Conservation (phyloP, 306 rosid species). For the Lathyrus tuberosus region DNA sequence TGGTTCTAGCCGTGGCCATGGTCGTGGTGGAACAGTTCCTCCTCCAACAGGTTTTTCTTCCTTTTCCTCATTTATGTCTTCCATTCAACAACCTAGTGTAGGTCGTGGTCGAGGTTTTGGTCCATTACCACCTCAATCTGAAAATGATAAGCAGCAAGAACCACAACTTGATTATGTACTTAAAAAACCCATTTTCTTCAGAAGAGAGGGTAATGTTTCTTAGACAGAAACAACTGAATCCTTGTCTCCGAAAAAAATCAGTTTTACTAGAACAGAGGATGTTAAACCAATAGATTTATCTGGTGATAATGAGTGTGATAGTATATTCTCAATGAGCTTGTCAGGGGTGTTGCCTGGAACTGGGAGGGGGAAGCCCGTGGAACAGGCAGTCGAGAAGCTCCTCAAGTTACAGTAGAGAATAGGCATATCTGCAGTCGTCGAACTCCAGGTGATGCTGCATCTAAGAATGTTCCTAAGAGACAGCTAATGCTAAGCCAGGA, state of each 20-base stretch:
- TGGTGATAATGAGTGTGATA: conserved; percentile 51
- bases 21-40: too few species aligned
- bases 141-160: conserved; percentile 23
- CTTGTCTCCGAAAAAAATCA: conserved; percentile 42
- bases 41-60: too few species aligned
- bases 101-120: too few species aligned
- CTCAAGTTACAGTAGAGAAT: conserved; percentile 47
- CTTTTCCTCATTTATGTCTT: too few species aligned
- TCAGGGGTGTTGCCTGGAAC: too few species aligned
- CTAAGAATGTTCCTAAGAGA: conserved; percentile 13
- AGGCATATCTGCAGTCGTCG: conserved; percentile 49
- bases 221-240: conserved; percentile 3
- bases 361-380: too few species aligned
- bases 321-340: too few species aligned
- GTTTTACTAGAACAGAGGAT: conserved; percentile 42
- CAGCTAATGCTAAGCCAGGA: too few species aligned
- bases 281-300: too few species aligned
- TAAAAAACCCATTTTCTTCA: conserved; percentile 51
- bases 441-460: conserved; percentile 17
- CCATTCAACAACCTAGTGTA: too few species aligned
- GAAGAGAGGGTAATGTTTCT: conserved; percentile 43
- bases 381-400: conserved; percentile 39
- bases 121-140: too few species aligned
- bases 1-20: too few species aligned
- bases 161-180: conserved; percentile 42